Base-by-base conservation (phyloP, 2,329 filamentous ascomycete species). In the Epichloe brachyelytri region DNA sequence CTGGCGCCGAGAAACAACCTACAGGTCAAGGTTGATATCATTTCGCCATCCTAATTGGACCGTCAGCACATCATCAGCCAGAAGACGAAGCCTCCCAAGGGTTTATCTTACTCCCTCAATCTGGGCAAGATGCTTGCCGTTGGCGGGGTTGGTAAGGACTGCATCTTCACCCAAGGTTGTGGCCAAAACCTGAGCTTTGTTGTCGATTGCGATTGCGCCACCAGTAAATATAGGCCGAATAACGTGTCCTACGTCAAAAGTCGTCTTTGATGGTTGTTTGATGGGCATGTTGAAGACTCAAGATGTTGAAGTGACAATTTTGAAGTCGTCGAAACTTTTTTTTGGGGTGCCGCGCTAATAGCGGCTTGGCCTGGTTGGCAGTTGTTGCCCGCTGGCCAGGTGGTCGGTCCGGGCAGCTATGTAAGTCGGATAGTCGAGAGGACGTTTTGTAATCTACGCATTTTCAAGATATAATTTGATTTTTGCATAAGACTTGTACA, bases 171-270 rank as follows among this genome's bases (percentile, higher is more conserved):
- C 89, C n/a, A 97, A 72, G 37, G 86, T 89, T 22, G 89, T 89
- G 43, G 89, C 91, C 50, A 98, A 76, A 56, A 97, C 80, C 60
- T 80, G 80, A 48, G 89, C 89, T 69, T 81, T 80, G 65, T 83
- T 79, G 72, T 91, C 88, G 54, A 97, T 78, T 33, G 88, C 82
- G 53, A 95, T 82, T 57, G 86, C 85, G 43, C 93, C 93, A 50
- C 93, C 93, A 2, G 91, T 95, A 64, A 93, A 96, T 47, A 97
- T 91, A 19, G 93, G 93, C 60, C 89, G 86, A 51, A 98, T 86
- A 46, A 88, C 86, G 62, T 85, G 82, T 57, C 78, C 78, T 53
- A 85, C 80, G 63, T 94, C 87, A 67, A 96, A 98, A 3, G 91
- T 95, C 52, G 89, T 96, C 74, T 89, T 94, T 59, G 79, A 73